Evolutionary conservation across 1,284 basidiomycete genomes (phyloP).

Genomic region (Ceratobasidium sp.): DNA sequence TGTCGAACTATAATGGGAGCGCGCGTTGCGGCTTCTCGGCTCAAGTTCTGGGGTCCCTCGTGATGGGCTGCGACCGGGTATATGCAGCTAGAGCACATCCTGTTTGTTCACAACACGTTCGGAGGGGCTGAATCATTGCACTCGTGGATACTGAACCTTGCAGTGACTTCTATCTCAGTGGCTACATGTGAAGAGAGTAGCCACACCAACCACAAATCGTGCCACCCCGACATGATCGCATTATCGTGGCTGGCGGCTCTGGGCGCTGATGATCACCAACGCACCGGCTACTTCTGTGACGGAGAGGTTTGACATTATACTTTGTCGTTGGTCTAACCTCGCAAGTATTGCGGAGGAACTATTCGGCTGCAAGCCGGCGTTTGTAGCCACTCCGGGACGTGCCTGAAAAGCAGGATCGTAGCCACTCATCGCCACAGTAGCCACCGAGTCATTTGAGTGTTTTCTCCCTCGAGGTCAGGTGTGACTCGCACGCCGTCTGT

Average conservation of each 20-base stretch:
- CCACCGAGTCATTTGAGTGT: background rate
- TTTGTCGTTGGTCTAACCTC: too few species aligned
- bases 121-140: too few species aligned
- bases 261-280: background rate
- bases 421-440: background rate
- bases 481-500: background rate
- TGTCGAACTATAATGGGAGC: background rate
- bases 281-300: too few species aligned
- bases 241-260: too few species aligned
- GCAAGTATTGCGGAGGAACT: too few species aligned
- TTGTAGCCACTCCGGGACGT: too few species aligned
- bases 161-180: background rate
- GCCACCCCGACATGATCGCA: background rate
- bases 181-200: slow-evolving; percentile 2
- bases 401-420: background rate
- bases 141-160: too few species aligned
- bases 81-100: background rate
- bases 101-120: background rate
- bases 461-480: background rate
- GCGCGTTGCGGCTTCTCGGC: background rate
- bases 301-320: too few species aligned
- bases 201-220: slow-evolving; percentile 20
- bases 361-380: too few species aligned
- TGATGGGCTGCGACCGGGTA: background rate
- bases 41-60: background rate